Percentiles rank a stretch among this genome's conserved stretches.
Evolutionary conservation across 139 green algal species (phyloP).

Genomic region (Coelastrella sp.): DNA sequence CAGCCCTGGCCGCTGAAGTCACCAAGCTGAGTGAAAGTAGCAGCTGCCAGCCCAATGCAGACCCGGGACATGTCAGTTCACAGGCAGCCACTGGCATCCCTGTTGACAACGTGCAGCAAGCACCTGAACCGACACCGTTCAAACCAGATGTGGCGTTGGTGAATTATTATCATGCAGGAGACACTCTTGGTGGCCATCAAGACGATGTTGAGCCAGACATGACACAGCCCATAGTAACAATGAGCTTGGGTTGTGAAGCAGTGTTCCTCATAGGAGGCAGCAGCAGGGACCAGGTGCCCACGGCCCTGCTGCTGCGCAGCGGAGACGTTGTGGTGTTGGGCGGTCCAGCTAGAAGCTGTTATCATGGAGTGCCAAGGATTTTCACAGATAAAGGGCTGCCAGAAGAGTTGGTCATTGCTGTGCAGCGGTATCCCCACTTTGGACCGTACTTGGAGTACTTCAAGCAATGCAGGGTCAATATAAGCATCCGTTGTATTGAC

Average conservation of each 20-base stretch:
- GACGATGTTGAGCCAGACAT: conserved; percentile 91
- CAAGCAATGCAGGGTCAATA: conserved; percentile 61
- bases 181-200: conserved; percentile 87
- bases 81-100: background rate
- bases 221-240: conserved; percentile 83
- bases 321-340: conserved; percentile 89
- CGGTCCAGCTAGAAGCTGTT: conserved; percentile 74
- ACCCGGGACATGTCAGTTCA: background rate
- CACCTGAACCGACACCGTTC: conserved; percentile 49
- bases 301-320: conserved; percentile 79
- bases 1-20: background rate
- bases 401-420: background rate
- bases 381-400: background rate
- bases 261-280: conserved; percentile 89
- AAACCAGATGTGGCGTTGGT: conserved; percentile 87
- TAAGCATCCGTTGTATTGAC: conserved; percentile 56
- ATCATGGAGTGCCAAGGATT: conserved; percentile 69
- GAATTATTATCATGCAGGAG: conserved; percentile 88
- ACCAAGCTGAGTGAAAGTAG: background rate
- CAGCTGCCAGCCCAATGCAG: background rate
- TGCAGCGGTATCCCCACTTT: background rate
- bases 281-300: conserved; percentile 67
- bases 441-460: conserved; percentile 49
- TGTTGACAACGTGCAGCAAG: background rate
- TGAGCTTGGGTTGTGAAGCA: conserved; percentile 86